These are phyloP conservation scores for Bolboschoenus planiculmis DNA, from an alignment of 176 grass and related monocot species.

Conservation along the genomic window DNA sequence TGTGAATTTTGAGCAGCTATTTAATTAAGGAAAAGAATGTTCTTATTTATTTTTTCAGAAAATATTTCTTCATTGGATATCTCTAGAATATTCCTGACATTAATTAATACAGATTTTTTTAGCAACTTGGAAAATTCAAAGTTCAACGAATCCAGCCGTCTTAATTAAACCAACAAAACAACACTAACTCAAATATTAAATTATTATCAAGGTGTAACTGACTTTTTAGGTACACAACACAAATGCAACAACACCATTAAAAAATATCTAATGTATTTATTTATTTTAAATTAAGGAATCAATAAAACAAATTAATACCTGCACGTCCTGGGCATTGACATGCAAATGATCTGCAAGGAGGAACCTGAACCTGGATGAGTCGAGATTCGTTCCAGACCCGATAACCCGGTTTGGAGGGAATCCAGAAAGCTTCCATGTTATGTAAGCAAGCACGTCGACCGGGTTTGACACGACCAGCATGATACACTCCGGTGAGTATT, in stretches of 20 bases:
- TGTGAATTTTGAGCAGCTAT: not conserved
- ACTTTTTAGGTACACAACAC: not conserved
- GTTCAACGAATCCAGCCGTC: not conserved
- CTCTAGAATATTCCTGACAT: not conserved
- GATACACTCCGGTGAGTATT: conserved; percentile 44
- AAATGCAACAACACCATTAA: not conserved
- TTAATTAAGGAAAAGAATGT: not conserved
- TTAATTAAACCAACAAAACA: not conserved
- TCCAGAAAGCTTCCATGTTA: conserved; percentile 60
- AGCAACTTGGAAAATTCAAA: not conserved
- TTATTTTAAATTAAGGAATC: not conserved
- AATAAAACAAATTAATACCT: conserved; percentile 22
- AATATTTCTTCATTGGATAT: not conserved
- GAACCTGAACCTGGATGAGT: conserved; percentile 58
- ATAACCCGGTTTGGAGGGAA: conserved; percentile 48
- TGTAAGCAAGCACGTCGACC: conserved; percentile 59
- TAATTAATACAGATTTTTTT: not conserved
- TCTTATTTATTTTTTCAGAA: not conserved
- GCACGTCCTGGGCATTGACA: conserved; percentile 71
- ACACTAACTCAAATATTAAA: not conserved
- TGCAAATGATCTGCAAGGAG: conserved; percentile 64
- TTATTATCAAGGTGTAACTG: not conserved
- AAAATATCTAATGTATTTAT: not conserved
- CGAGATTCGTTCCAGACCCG: conserved; percentile 65
- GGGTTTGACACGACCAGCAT: conserved; percentile 71